These are phyloP conservation scores for Myochromella boudieri DNA, from an alignment of 768 basidiomycete species.

Conservation along the genomic window DNA sequence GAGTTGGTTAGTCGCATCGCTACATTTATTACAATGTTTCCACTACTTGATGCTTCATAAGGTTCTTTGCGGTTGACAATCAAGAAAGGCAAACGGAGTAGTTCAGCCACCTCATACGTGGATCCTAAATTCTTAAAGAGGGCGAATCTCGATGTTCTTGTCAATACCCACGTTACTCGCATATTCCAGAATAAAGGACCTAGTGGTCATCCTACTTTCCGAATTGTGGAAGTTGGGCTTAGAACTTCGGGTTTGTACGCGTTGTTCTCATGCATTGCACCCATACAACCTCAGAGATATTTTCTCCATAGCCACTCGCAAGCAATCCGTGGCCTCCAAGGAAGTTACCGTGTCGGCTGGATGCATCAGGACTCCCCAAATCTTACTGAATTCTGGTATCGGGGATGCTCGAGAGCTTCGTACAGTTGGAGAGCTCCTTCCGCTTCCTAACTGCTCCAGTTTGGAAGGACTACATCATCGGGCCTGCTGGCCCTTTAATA, in stretches of 20 bases:
- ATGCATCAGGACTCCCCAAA: constrained; percentile 29
- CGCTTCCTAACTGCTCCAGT: constrained; percentile 21
- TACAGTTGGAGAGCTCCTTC: constrained; percentile 15
- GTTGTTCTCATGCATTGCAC: no score
- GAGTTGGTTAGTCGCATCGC: constrained; percentile 39
- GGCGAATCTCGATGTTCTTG: constrained; percentile 26
- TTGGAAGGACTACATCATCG: constrained; percentile 19
- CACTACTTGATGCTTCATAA: constrained; percentile 9
- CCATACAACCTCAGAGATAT: no score
- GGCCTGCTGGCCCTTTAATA: constrained; percentile 8
- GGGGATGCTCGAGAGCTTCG: constrained; percentile 23
- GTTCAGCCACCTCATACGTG: constrained; percentile 20
- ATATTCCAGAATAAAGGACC: constrained; percentile 12
- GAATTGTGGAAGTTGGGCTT: background rate
- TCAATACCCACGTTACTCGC: constrained; percentile 24
- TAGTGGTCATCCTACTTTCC: background rate
- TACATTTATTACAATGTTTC: constrained; percentile 4
- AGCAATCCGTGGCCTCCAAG: constrained; percentile 44
- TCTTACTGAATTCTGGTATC: constrained; percentile 34
- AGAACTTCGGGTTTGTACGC: background rate
- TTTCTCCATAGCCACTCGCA: no score
- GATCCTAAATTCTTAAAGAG: constrained; percentile 20
- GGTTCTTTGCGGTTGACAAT: constrained; percentile 17
- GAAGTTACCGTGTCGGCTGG: constrained; percentile 51
- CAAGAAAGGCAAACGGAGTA: constrained; percentile 15